These are phyloP conservation scores for Debaryomyces tyrocola DNA, from an alignment of 805 yeast species.

Conservation along the genomic window DNA sequence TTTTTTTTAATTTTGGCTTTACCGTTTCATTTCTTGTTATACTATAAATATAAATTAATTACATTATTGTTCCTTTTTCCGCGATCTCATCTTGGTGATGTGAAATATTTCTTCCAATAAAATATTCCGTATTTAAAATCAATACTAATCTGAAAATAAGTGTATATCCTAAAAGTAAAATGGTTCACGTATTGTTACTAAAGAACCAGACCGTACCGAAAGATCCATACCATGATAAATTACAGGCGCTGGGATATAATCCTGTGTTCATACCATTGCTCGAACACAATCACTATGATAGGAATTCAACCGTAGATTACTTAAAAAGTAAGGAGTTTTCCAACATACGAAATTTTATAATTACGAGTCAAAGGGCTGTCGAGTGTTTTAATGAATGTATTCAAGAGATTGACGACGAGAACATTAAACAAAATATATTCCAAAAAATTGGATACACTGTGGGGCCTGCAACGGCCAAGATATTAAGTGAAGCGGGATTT, in stretches of 20 bases:
- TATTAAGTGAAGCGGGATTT: slow-evolving; percentile 64
- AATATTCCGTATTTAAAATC: too few relatives aligned
- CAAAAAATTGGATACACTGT: slow-evolving; percentile 73
- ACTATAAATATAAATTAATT: background rate
- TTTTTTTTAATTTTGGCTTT: background rate
- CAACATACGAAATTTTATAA: slow-evolving; percentile 54
- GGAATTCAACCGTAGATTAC: slow-evolving; percentile 42
- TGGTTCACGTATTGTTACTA: slow-evolving; percentile 49
- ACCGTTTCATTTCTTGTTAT: background rate
- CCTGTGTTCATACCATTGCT: slow-evolving; percentile 73
- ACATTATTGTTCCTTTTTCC: background rate
- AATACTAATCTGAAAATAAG: too few relatives aligned
- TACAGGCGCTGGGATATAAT: slow-evolving; percentile 33
- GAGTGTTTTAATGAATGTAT: slow-evolving; percentile 64
- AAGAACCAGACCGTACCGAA: slow-evolving; percentile 70
- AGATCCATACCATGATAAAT: slow-evolving; percentile 61
- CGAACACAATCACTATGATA: slow-evolving; percentile 58
- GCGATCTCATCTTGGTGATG: background rate
- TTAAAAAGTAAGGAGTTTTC: slow-evolving; percentile 46
- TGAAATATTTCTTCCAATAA: too few relatives aligned
- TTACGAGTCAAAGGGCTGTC: slow-evolving; percentile 91
- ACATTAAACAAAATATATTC: slow-evolving; percentile 28
- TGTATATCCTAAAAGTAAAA: background rate
- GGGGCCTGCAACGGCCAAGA: slow-evolving; percentile 81
- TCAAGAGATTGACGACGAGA: slow-evolving; percentile 15